Base-by-base conservation (phyloP, 768 basidiomycete species). In the Lactifluus pinguis region DNA sequence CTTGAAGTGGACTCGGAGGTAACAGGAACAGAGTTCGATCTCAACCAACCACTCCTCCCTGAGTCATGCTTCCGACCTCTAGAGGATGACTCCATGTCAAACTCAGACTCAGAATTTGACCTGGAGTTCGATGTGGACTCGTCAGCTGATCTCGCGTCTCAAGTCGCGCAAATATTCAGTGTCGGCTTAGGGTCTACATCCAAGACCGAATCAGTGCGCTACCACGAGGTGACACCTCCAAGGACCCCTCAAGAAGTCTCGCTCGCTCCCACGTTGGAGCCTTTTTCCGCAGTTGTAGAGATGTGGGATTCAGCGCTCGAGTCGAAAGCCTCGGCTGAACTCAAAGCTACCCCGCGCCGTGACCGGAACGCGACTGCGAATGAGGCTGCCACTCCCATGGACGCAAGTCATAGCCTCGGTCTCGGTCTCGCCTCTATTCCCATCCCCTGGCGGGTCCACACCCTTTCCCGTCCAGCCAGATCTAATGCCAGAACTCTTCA, bases 281-380 rank as follows among this genome's bases (percentile, higher is more conserved):
- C 56, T 15, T 53, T 62, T 52, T 58, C 61, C 4, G 61, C 45
- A 4, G 15, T 48, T 19, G 61, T 58, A 19, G 61, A 44, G 47
- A 49, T 32, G 56, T 49, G n/a, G 45, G 32, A 49, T 6, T 4
- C 51, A 7, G n/a, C 32, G 3, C 10, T n/a, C 51, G 30, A 53
- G 47, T 53, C 38, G 11, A 14, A 19, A n/a, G 11, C 45, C 17
- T 34, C 32, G 32, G 3, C 32, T 1, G 32, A 9, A 9, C 32
- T 5, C 32, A 5, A 34, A 34, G 32, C 32, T 25, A 34, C 32
- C 5, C 6, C 25, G 25, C 54, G 6, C 25, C 29, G 8, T 34
- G 15, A 52, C 6, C 41, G 34, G 30, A 25, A 49, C 6, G 5
- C 25, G 19, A 21, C 29, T 11, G 10, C 11, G 14, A 41, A n/a